These are phyloP conservation scores for Zancudomyces culisetae DNA, from an alignment of 371 early-diverging fungal species.

Conservation along the genomic window DNA sequence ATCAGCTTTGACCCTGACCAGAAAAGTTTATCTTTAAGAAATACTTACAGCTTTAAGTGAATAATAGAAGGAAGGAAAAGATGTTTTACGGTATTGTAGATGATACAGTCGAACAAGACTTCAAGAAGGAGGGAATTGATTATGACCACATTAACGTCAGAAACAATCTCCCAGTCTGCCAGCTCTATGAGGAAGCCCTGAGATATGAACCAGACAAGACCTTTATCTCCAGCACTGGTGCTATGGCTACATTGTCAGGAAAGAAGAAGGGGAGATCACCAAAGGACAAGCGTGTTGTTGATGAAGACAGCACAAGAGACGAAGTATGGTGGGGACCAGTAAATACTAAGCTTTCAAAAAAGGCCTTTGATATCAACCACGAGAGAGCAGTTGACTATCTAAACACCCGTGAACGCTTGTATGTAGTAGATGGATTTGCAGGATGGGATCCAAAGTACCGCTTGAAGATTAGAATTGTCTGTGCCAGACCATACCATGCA, in stretches of 20 bases:
- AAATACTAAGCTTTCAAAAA: conserved; percentile 72
- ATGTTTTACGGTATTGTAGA: conserved; percentile 1
- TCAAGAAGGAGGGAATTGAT: conserved; percentile 1
- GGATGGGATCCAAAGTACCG: conserved; percentile 94
- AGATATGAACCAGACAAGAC: conserved; percentile 71
- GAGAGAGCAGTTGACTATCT: conserved; percentile 91
- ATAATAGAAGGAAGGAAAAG: too few relatives aligned
- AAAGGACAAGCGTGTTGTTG: conserved; percentile 91
- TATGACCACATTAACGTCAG: conserved; percentile 11
- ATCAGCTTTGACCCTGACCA: too few relatives aligned
- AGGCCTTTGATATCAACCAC: conserved; percentile 82
- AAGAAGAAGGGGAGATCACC: conserved; percentile 77
- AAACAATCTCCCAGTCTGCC: conserved; percentile 49
- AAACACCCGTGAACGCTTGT: conserved; percentile 79
- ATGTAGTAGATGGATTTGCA: conserved; percentile 87
- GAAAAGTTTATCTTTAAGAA: too few relatives aligned
- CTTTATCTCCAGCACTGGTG: conserved; percentile 72
- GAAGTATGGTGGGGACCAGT: conserved; percentile 98
- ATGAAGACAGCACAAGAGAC: conserved; percentile 51
- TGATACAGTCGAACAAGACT: background rate
- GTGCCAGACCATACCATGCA: conserved; percentile 88
- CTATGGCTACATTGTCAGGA: conserved; percentile 77
- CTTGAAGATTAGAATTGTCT: conserved; percentile 85
- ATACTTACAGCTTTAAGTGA: too few relatives aligned
- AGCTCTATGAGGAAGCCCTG: conserved; percentile 88